Conservation (phyloP, 257 asterid species). For the Pogostemon cablin region DNA sequence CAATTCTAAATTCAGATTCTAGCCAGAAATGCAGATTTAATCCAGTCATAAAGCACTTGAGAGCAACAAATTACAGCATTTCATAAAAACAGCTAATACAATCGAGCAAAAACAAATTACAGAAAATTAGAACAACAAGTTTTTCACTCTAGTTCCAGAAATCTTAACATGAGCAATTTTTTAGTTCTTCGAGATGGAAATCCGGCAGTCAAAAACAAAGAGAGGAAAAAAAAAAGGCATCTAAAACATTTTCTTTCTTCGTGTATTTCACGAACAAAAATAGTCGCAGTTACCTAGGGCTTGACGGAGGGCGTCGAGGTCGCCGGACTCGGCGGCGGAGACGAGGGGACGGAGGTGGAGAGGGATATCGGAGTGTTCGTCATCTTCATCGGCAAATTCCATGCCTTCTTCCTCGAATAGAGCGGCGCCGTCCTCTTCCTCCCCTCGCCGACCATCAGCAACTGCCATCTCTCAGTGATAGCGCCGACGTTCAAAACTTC, state of each 20-base stretch:
- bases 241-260: neutral
- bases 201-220: neutral
- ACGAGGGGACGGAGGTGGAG: conserved; percentile 79
- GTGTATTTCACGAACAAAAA: neutral
- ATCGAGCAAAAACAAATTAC: too few relatives aligned
- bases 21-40: too few relatives aligned
- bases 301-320: conserved; percentile 61
- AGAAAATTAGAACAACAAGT: too few relatives aligned
- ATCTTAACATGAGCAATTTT: conserved; percentile 7
- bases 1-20: too few relatives aligned
- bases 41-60: too few relatives aligned
- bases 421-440: conserved; percentile 63
- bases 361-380: conserved; percentile 61
- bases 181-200: neutral
- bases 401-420: conserved; percentile 64
- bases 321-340: conserved; percentile 71
- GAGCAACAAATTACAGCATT: too few relatives aligned
- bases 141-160: too few relatives aligned
- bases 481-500: conserved; percentile 1
- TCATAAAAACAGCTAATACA: too few relatives aligned
- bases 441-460: conserved; percentile 70
- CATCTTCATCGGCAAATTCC: conserved; percentile 50
- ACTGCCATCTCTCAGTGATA: conserved; percentile 61
- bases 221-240: neutral
- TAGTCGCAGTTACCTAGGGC: conserved; percentile 61